A percentile compares a stretch with the other conserved stretches of the same genome.
Conservation (phyloP, 805 yeast species). For the Ogataea ganodermae region DNA sequence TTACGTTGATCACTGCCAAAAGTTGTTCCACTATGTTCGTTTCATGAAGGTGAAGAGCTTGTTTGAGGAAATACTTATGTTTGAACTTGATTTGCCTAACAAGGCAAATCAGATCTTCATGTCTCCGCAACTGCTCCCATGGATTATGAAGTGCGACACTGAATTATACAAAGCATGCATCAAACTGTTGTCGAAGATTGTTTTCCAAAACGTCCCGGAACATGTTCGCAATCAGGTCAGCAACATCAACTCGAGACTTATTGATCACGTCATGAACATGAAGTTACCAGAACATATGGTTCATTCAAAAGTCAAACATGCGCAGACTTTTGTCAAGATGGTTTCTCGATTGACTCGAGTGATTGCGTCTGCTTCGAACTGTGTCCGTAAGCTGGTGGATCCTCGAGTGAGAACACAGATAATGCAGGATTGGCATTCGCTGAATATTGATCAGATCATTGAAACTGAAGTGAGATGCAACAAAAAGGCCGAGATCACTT, state of each 20-base stretch:
- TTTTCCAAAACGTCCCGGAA: conserved; percentile 59
- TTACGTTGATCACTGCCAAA: conserved; percentile 64
- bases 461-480: conserved; percentile 22
- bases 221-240: conserved; percentile 56
- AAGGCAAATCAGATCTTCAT: conserved; percentile 62
- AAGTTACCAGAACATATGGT: conserved; percentile 54
- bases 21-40: conserved; percentile 65
- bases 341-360: conserved; percentile 26
- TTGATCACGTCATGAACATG: conserved; percentile 44
- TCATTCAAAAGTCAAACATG: conserved; percentile 52
- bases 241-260: conserved; percentile 50
- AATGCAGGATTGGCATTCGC: conserved; percentile 41
- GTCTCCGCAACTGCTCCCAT: conserved; percentile 48
- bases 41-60: conserved; percentile 66
- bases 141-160: conserved; percentile 72
- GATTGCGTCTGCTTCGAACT: conserved; percentile 25
- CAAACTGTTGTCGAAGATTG: conserved; percentile 61
- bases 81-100: conserved; percentile 55
- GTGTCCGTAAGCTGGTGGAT: conserved; percentile 52
- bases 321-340: conserved; percentile 32
- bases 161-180: conserved; percentile 57
- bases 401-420: conserved; percentile 31
- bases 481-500: conserved; percentile 26
- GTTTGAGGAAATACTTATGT: conserved; percentile 52
- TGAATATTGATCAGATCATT: conserved; percentile 33